These are phyloP conservation scores for Penicillium digitatum DNA, from an alignment of 2,329 filamentous ascomycete genomes.

Conservation along the genomic window DNA sequence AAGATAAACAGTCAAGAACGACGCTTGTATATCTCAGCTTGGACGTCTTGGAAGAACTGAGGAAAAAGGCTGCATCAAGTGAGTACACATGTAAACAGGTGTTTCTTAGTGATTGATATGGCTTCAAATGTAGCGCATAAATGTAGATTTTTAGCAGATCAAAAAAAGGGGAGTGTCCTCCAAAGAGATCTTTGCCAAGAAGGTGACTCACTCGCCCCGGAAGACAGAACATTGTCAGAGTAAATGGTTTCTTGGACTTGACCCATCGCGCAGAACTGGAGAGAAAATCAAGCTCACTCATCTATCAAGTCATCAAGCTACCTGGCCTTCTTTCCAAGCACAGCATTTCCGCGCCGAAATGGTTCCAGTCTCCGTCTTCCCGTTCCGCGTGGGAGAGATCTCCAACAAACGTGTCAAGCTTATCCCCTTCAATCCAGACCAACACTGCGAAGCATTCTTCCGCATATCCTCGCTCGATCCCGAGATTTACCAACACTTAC, in stretches of 20 bases:
- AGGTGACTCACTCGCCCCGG: neutral
- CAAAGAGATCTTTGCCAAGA: neutral
- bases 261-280: neutral
- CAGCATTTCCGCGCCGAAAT: neutral
- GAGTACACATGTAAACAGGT: no score
- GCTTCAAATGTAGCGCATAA: no score
- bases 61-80: no score
- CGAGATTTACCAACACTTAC: conserved; percentile 17
- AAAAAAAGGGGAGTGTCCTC: neutral
- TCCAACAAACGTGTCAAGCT: conserved; percentile 23
- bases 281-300: neutral
- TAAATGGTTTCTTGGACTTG: neutral
- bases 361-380: conserved; percentile 5
- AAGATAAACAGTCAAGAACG: no score
- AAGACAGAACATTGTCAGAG: neutral
- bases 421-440: conserved; percentile 16
- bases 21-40: no score
- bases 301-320: neutral
- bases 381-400: conserved; percentile 1
- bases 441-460: conserved; percentile 14
- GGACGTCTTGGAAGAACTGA: no score
- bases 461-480: conserved; percentile 9
- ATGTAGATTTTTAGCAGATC: no score
- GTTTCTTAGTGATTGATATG: no score
- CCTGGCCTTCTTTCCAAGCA: neutral